Evolutionary conservation across 768 basidiomycete species (phyloP), one percentile per base, ranked within the genome.

Genomic region (Chalciporus sphaerocephalus): DNA sequence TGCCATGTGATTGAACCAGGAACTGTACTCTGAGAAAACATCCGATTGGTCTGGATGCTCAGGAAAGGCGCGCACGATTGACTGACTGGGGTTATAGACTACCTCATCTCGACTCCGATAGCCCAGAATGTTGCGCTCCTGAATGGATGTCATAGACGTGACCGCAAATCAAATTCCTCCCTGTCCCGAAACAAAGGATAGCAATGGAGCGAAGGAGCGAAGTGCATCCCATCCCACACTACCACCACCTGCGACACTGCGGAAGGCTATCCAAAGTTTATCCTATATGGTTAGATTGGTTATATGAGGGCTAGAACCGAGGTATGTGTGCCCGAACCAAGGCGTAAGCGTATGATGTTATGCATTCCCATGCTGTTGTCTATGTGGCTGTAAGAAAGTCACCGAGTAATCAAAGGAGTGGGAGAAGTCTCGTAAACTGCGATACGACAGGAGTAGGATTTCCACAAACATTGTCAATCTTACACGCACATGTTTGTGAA

Each of bases 271-370:
- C 21, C 25, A 38, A 48, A 35, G 48, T 18, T 20, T 28, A 21
- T 47, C 44, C 1, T 1, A 59, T 62, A 46, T 62, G 47, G 59
- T 46, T 59, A 60, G 37, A 60, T 55, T 32, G 30, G 48, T 45
- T 41, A 4, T 24, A 38, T 21, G 39, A n/a, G 46, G 15, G 20
- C 17, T 15, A 33, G 30, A 30, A 32, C 13, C 30, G 13, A 15
- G 11, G 15, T 15, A 17, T 23, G 30, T 53, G 42, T n/a, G n/a
- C n/a, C n/a, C n/a, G n/a, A 27, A 17, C 20, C 37, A 21, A 42
- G 10, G 17, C 15, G 30, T 38, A 23, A 16, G 27, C 38, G 15
- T 38, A 32, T 30, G 57, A 44, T 36, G 42, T 16, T 28, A 42
- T 46, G 30, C 39, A 8, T 58, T 60, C 59, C 34, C 58, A 60